Conservation (phyloP, 2,329 filamentous ascomycete species). For the Simplicillium sp. region DNA sequence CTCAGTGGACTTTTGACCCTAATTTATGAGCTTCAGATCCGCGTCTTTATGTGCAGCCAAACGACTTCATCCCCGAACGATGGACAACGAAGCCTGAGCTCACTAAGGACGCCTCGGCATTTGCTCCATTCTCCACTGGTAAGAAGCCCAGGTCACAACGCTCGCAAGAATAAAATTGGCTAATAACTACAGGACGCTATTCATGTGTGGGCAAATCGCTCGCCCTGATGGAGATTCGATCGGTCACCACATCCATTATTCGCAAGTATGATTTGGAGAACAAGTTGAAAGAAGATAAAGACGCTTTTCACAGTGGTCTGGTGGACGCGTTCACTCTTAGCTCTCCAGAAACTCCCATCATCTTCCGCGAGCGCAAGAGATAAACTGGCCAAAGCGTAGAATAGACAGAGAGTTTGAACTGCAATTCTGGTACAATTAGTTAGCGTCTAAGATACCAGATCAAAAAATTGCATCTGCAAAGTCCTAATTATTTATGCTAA, state of each 20-base stretch:
- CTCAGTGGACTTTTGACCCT: too few relatives aligned
- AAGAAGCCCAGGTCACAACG: constrained; percentile 1
- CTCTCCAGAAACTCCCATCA: neutral
- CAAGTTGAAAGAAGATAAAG: neutral
- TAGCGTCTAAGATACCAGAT: too few relatives aligned
- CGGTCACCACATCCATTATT: neutral
- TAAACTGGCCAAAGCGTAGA: too few relatives aligned
- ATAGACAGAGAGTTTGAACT: too few relatives aligned
- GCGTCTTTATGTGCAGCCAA: constrained; percentile 11
- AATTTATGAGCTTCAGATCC: constrained; percentile 4
- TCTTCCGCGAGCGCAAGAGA: neutral
- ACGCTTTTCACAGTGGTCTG: constrained; percentile 1
- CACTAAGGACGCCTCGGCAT: constrained; percentile 12
- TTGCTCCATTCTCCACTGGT: constrained; percentile 16
- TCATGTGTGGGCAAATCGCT: constrained; percentile 26
- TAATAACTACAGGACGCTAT: constrained; percentile 14
- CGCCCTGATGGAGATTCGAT: constrained; percentile 20
- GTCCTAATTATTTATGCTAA: too few relatives aligned
- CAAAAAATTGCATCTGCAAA: too few relatives aligned
- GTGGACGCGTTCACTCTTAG: constrained; percentile 1
- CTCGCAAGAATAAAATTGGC: neutral
- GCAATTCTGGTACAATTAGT: too few relatives aligned
- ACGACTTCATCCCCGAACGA: constrained; percentile 15
- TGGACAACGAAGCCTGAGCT: constrained; percentile 12
- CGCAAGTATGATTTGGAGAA: constrained; percentile 1